A percentile compares a stretch with the other conserved stretches of the same genome.
These are phyloP conservation scores for Sinapis alba DNA, from an alignment of 441 rosid species.

Conservation along the genomic window DNA sequence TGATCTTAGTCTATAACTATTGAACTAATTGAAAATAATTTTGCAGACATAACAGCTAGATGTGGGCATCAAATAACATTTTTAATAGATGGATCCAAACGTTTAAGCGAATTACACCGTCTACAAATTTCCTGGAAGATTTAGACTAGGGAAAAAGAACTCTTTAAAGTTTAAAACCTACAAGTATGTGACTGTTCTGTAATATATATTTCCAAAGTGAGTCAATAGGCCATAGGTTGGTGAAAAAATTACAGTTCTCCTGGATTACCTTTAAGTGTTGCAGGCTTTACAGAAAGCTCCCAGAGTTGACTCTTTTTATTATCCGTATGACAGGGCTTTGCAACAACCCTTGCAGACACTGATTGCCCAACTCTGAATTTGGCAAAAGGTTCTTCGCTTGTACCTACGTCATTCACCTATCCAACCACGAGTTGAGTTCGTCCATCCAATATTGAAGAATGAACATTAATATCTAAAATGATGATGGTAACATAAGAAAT, in stretches of 20 bases:
- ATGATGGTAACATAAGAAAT: slow-evolving; percentile 20
- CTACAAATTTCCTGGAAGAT: background rate
- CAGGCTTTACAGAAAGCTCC: slow-evolving; percentile 88
- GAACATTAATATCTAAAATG: slow-evolving; percentile 9
- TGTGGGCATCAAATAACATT: background rate
- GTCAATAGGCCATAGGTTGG: slow-evolving; percentile 5
- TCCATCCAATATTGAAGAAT: slow-evolving; percentile 4
- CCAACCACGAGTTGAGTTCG: slow-evolving; percentile 33
- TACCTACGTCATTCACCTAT: slow-evolving; percentile 62
- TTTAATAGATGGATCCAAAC: background rate
- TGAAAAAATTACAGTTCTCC: background rate
- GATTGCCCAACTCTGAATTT: slow-evolving; percentile 84
- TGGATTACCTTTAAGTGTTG: slow-evolving; percentile 63
- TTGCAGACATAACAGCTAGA: background rate
- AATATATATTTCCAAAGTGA: background rate
- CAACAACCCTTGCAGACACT: slow-evolving; percentile 74
- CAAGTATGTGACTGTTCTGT: slow-evolving; percentile 12
- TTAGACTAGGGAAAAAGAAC: slow-evolving; percentile 1
- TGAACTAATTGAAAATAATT: background rate
- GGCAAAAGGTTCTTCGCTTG: slow-evolving; percentile 65
- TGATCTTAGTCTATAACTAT: background rate
- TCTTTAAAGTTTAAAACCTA: slow-evolving; percentile 6
- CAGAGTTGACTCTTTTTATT: slow-evolving; percentile 60
- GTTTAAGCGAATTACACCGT: background rate
- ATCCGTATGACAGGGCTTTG: slow-evolving; percentile 56